Evolutionary conservation across 2,329 filamentous ascomycete genomes (phyloP).

Genomic region (Aschersonia sp.): DNA sequence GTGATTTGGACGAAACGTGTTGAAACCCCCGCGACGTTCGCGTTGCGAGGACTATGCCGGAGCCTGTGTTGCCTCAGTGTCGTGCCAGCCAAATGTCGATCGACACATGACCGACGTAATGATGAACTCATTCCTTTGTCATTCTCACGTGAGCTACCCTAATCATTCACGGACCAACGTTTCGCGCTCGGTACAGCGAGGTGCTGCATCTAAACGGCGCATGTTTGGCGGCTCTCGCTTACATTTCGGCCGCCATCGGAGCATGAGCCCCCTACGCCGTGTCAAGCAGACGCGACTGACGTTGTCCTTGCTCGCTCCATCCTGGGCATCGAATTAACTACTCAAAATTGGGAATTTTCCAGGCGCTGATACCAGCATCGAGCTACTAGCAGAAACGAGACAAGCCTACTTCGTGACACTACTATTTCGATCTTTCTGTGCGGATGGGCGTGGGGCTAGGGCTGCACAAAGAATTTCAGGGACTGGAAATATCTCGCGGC

Average conservation of each 20-base stretch:
- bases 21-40: no score
- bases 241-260: constrained; percentile 21
- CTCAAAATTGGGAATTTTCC: constrained; percentile 30
- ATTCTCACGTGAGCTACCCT: constrained; percentile 29
- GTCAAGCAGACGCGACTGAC: constrained; percentile 10
- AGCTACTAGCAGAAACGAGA: constrained; percentile 37
- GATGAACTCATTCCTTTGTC: constrained; percentile 26
- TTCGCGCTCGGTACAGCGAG: constrained; percentile 21
- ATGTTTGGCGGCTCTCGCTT: constrained; percentile 16
- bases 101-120: constrained; percentile 17
- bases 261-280: constrained; percentile 15
- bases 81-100: constrained; percentile 17
- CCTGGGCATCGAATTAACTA: constrained; percentile 24
- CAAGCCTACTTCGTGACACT: constrained; percentile 35
- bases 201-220: constrained; percentile 17
- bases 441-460: constrained; percentile 35
- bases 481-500: constrained; percentile 14
- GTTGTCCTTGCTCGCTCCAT: constrained; percentile 16
- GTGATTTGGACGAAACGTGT: no score
- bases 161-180: constrained; percentile 30
- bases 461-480: constrained; percentile 29
- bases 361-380: constrained; percentile 26
- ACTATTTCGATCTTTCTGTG: constrained; percentile 33
- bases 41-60: not conserved
- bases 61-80: constrained; percentile 5